Conservation (phyloP, 73 alveolate species). For the Durusdinium trenchii region DNA sequence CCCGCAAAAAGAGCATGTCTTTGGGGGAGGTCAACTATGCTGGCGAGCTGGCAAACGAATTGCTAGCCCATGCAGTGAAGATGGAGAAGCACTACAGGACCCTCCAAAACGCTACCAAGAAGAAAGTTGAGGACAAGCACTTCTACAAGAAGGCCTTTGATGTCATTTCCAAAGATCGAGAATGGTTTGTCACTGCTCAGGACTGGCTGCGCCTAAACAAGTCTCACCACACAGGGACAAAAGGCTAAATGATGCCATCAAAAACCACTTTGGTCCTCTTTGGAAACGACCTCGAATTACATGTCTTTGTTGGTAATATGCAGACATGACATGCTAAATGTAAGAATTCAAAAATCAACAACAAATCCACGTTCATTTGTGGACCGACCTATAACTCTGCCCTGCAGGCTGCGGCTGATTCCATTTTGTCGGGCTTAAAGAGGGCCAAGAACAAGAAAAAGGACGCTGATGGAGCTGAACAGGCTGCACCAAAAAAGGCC, state of each 20-base stretch:
- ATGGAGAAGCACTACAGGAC: conserved; percentile 30
- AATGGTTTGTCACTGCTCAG: conserved; percentile 15
- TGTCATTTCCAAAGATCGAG: neutral
- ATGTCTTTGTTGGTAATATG: too few species aligned
- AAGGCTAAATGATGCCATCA: too few species aligned
- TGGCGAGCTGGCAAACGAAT: neutral
- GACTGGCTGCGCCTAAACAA: neutral
- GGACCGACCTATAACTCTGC: too few species aligned
- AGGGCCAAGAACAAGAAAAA: neutral
- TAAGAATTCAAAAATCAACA: too few species aligned
- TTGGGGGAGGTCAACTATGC: conserved; percentile 18
- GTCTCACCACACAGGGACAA: too few species aligned
- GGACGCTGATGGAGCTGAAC: too few species aligned
- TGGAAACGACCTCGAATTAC: neutral
- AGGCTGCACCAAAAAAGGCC: too few species aligned
- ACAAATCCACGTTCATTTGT: too few species aligned
- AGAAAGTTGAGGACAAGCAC: neutral
- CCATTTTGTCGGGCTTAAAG: conserved; percentile 1
- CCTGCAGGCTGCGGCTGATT: conserved; percentile 5
- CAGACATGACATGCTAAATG: too few species aligned
- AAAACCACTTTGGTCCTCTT: too few species aligned
- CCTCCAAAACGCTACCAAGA: neutral
- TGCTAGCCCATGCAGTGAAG: neutral
- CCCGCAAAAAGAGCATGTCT: conserved; percentile 33
- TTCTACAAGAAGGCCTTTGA: neutral